Percentiles rank a stretch among this genome's conserved stretches.
These are phyloP conservation scores for Musa acuminata DNA, from an alignment of 176 grass and related monocot genomes.

Conservation along the genomic window DNA sequence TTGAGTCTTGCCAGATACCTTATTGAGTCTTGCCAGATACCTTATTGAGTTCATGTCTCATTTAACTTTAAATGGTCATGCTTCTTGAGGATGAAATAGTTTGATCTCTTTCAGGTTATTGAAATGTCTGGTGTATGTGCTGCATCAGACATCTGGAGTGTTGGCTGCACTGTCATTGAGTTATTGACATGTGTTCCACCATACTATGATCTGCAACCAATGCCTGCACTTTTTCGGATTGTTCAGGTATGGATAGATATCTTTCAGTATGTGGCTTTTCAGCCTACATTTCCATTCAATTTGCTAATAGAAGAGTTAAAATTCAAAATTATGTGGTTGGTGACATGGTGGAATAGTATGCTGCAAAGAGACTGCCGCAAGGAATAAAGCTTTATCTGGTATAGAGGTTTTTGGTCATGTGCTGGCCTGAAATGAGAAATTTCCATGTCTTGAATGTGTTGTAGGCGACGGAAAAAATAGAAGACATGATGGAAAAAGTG, in stretches of 20 bases:
- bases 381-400: neutral
- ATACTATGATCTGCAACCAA: slow-evolving; percentile 96
- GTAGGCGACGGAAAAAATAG: neutral
- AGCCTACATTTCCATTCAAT: neutral
- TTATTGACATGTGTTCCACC: slow-evolving; percentile 91
- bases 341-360: neutral
- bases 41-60: neutral
- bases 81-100: neutral
- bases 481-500: neutral
- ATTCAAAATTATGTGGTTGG: no score
- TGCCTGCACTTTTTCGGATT: slow-evolving; percentile 98
- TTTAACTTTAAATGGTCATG: neutral
- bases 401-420: neutral
- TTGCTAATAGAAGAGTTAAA: neutral
- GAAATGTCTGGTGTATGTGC: slow-evolving; percentile 99
- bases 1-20: no score
- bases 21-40: no score
- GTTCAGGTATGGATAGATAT: slow-evolving; percentile 54
- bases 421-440: neutral
- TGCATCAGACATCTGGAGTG: slow-evolving; percentile 99
- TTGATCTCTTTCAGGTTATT: slow-evolving; percentile 49
- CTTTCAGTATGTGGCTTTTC: neutral
- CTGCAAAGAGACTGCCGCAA: neutral
- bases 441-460: neutral
- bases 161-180: slow-evolving; percentile 98